Conservation (phyloP, 2,329 filamentous ascomycete genomes). For the Diplodia seriata region DNA sequence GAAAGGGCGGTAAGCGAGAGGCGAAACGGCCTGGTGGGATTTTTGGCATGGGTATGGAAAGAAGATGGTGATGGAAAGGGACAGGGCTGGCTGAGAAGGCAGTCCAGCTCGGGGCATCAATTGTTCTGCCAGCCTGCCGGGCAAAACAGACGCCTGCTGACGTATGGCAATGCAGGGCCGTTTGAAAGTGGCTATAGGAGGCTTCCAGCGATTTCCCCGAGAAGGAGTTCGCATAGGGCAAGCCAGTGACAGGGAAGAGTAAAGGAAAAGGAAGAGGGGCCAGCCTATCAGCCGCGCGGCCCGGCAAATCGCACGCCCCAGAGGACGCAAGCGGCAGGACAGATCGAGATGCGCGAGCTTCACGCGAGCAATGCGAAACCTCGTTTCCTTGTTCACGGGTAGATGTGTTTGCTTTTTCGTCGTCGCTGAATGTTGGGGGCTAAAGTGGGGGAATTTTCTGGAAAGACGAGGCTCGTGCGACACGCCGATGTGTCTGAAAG, state of each 20-base stretch:
- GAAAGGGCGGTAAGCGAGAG: background rate
- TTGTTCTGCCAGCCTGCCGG: background rate
- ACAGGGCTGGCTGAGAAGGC: conserved; percentile 3
- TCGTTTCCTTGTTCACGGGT: background rate
- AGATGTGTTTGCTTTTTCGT: conserved; percentile 7
- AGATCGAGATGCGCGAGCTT: conserved; percentile 8
- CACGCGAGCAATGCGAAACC: background rate
- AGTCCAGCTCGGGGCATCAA: background rate
- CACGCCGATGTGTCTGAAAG: conserved; percentile 15
- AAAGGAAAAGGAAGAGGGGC: background rate
- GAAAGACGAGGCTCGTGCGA: conserved; percentile 22
- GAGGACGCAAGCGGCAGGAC: background rate
- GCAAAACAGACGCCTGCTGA: background rate
- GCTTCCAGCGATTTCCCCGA: background rate
- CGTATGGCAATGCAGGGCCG: background rate
- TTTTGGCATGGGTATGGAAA: background rate
- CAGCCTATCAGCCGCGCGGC: background rate
- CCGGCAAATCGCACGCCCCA: background rate
- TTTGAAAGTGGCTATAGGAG: background rate
- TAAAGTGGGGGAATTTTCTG: conserved; percentile 7
- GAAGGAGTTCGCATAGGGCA: background rate
- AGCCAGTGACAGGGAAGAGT: background rate
- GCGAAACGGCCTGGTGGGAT: background rate
- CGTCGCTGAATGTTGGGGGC: background rate
- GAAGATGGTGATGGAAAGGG: background rate